phyloP scores from a whole-genome alignment of 345 rosid species.

The Gossypium sturtianum region DNA sequence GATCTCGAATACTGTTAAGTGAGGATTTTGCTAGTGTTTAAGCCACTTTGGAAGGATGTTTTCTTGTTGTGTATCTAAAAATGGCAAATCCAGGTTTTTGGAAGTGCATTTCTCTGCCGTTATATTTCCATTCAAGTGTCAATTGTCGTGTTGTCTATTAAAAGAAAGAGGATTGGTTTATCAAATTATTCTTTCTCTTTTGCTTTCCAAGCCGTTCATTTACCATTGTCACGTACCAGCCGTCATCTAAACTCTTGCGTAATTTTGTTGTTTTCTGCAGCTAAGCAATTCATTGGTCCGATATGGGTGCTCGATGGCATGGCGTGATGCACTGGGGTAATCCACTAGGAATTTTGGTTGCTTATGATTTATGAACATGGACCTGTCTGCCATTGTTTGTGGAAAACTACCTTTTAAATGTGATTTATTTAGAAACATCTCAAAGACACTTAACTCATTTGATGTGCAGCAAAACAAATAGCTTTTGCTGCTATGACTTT shows the following conservation, averaged over 20 bases:
- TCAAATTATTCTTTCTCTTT: background rate
- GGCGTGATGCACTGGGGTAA: conserved; percentile 25
- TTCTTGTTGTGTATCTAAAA: background rate
- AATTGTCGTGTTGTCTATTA: background rate
- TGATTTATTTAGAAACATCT: conserved; percentile 20
- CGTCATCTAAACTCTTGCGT: background rate
- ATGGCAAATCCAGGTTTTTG: background rate
- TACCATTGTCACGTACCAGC: conserved; percentile 1
- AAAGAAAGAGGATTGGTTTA: background rate
- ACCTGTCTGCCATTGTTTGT: conserved; percentile 19
- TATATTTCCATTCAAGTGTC: background rate
- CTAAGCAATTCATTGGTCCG: conserved; percentile 28
- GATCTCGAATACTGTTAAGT: background rate
- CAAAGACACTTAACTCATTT: conserved; percentile 29
- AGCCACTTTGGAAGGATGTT: background rate
- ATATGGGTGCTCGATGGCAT: conserved; percentile 3
- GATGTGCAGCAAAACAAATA: conserved; percentile 26
- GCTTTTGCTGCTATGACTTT: conserved; percentile 32
- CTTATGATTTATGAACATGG: conserved; percentile 19
- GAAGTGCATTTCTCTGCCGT: background rate
- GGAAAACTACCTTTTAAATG: conserved; percentile 14
- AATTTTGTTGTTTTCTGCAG: conserved; percentile 32
- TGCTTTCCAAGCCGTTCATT: background rate
- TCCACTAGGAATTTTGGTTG: conserved; percentile 29
- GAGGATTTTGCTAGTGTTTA: background rate